Base-by-base conservation (phyloP, 805 yeast species). In the Saccharomycopsis javanensis region DNA sequence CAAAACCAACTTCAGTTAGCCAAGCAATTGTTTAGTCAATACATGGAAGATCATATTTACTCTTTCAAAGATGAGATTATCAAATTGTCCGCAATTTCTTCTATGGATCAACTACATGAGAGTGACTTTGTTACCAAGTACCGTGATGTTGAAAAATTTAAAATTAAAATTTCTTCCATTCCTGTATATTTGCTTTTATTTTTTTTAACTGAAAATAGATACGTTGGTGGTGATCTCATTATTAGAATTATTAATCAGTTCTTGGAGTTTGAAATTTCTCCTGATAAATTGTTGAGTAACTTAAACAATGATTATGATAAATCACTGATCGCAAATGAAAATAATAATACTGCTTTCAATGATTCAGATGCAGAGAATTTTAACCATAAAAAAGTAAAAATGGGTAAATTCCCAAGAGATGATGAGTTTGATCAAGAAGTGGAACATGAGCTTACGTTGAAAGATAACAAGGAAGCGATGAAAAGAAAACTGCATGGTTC, bases 201-300 rank as follows among this genome's bases (percentile, higher is more conserved):
- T 67, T 92, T 90, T 64, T 71, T 94, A 56, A 96, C 89, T 68
- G 97, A 92, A 66, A 88, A 90, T 68, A 97, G 90, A 69, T 85
- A 86, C 8, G 83, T 84, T 56, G 98, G 98, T 48, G 98, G 98
- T 1, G 85, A 91, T 1, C 79, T 92, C 38, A 75, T 92, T 55
- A 88, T 94, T 52, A 76, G 97, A 63, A 78, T 89, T 53, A 83
- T 94, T 61, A 94, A 94, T 72, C 91, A 89, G 71, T 82, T 88
- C 68, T 76, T 94, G 64, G 83, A 78, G 46, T 65, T 70, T 2
- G 63, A 71, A 18, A 59, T 69, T 7, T 63, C 72, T 27, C 74
- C 75, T 20, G 65, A 67, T 54, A 59, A 69, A 6, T 61, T 59
- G 50, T 68, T 65, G 51, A 58, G 57, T 6, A 52, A 79, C 75